These are phyloP conservation scores for Penicillium sp. DNA, from an alignment of 2,329 filamentous ascomycete genomes.

Conservation along the genomic window DNA sequence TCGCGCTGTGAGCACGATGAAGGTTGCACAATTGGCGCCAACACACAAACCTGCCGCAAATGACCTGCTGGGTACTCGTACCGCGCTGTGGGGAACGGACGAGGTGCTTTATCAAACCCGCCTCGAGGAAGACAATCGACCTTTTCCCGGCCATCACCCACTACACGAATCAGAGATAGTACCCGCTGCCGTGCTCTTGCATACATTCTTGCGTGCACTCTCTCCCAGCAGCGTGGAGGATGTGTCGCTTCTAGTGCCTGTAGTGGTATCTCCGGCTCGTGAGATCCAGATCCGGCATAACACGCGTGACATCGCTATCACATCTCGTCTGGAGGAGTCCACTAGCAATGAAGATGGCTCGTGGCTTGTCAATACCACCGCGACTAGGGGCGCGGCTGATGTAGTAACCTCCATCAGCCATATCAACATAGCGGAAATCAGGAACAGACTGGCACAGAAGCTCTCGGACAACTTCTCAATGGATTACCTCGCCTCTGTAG, in stretches of 20 bases:
- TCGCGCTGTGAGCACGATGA: neutral
- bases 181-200: neutral
- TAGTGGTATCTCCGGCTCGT: neutral
- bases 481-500: neutral
- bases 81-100: neutral
- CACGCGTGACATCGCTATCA: neutral
- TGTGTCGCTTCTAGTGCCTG: neutral
- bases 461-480: neutral
- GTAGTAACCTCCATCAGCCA: neutral
- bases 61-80: neutral
- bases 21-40: neutral
- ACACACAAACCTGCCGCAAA: neutral
- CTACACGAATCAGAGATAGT: neutral
- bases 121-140: neutral
- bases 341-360: neutral
- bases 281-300: neutral
- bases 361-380: neutral
- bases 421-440: neutral
- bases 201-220: neutral
- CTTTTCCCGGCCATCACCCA: neutral
- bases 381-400: neutral
- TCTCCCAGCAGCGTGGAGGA: neutral
- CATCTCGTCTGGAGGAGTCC: neutral
- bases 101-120: neutral
- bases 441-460: neutral